Evolutionary conservation across 2,329 filamentous ascomycete genomes (phyloP), one percentile per base, ranked within the genome.

Genomic region (Helminthosporium solani): DNA sequence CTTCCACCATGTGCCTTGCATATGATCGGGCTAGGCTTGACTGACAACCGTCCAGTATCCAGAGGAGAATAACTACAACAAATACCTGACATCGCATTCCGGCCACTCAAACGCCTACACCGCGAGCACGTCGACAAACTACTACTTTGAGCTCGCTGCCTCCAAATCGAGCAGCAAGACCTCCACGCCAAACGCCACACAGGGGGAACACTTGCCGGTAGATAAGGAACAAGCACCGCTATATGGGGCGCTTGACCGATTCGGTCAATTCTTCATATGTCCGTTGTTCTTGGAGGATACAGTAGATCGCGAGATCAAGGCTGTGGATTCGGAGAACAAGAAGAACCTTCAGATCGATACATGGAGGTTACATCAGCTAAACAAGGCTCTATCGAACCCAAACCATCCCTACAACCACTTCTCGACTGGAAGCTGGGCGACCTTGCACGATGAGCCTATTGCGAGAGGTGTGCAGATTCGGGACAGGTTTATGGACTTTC

Each of bases 71-170:
- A 92, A 88, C 55, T 99, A 99, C 76, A 90, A 89, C 63, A 86
- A 92, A 67, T 99, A 95, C 69, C 82, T 99, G 43, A 88, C 90
- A 41, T 81, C 88, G 49, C 87, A 96, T 69, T 95, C 90, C 8
- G 94, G 94, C 44, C 84, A 86, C 64, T 96, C 91, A 21, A 99
- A 99, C 70, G 94, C 94, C 44, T 97, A 95, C 70, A 99, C 94
- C 1, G 90, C 87, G 14, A 79, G 88, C 4, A 96, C 90, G 1
- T 95, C 92, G 42, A 99, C 94, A 53, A 97, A 97, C 73, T 99
- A 95, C 75, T 97, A 88, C 73, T 99, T 99, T 68, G 94, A 99
- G 64, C 85, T 97, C 47, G 89, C 88, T 16, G 90, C 90, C 25
- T 89, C 89, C 41, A 81, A 86, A 11, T 75, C 76, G 33, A 82